Evolutionary conservation across 371 early-diverging fungal genomes (phyloP), one percentile per base, ranked within the genome.

Genomic region (Mortierella sp.): DNA sequence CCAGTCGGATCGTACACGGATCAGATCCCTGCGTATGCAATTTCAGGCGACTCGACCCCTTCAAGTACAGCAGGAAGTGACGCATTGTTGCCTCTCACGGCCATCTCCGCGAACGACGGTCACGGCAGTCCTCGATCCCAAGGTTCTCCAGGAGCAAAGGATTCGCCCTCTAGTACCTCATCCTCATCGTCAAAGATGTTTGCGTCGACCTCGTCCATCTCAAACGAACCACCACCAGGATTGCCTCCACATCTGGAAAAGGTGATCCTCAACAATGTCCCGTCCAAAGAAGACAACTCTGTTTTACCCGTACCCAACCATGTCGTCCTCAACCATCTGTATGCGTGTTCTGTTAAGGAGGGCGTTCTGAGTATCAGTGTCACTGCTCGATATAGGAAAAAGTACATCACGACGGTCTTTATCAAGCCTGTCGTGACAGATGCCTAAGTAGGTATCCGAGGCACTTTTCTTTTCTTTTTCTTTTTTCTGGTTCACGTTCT

Each of bases 321-420:
- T 80, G 99, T 98, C 24, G 96, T 95, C 24, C 88, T 99, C 74
- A 98, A 98, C 81, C 99, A 99, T 88, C 86, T 99, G 70, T 98
- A 98, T 85, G 98, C 99, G 7, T 97, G 97, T 80, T 96, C 97
- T 4, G 98, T 99, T 70, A 93, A 97, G 76, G 98, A 98, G 82
- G 96, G 97, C 52, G 98, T 99, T 28, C 96, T 99, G 96, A 98
- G 98, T 10, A 91, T 99, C 60, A 96, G 97, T 24, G 94, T 94
- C 31, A 97, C 97, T 8, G 91, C 95, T 28, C 91, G 97, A 74
- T 97, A 97, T 80, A 91, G 97, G 73, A 96, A 96, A 83, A 99
- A 98, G 92, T 96, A 96, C 85, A 93, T 96, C 72, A 96, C 96
- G 0, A 95, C 96, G 0, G 92, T 96, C 80, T 96, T 94, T 82